Evolutionary conservation across 345 rosid genomes (phyloP), one percentile per base, ranked within the genome.

Genomic region (Lumnitzera littorea): DNA sequence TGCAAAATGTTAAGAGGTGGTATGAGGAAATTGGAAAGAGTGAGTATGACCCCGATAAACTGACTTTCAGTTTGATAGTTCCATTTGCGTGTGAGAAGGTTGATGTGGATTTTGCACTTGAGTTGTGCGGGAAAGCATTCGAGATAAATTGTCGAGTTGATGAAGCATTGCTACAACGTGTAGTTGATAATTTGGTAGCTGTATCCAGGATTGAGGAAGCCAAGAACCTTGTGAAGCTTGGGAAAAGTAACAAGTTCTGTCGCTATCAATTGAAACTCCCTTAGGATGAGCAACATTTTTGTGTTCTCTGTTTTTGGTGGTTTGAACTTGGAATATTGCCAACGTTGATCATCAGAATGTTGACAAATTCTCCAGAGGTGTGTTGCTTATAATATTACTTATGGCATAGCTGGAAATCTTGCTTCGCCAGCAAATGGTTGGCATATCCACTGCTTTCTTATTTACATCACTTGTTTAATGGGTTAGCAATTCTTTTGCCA

Each of bases 1-100:
- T 81, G 52, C 77, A 75, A 46, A 80, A 77, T 62, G 84, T 66
- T 49, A 83, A 75, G 78, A 25, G 25, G 49, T 88, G 95, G 86
- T 82, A 73, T 71, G 48, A 13, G 46, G 74, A 76, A 62, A 69
- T 86, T 11, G 67, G 55, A 72, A 73, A 74, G 63, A 70, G 62
- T 12, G 72, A 58, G 53, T 57, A 47, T 15, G 52, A 12, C 13
- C 81, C 78, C 2, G 76, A 81, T 65, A 63, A 59, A 23, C 62
- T 57, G 56, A 78, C 81, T 13, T 86, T 75, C 50, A 65, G 56
- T 29, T 60, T 63, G 63, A 62, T 91, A 43, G 54, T 84, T 55
- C 81, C 79, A 1, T 78, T 83, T 49, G 46, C 72, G 48, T 73
- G 81, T 51, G 69, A 81, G 69, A 77, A 74, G 76, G 88, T 81